Evolutionary conservation across 495 filamentous ascomycete genomes (phyloP), one percentile per base, ranked within the genome.

Genomic region (Trichocladium uniseriatum): DNA sequence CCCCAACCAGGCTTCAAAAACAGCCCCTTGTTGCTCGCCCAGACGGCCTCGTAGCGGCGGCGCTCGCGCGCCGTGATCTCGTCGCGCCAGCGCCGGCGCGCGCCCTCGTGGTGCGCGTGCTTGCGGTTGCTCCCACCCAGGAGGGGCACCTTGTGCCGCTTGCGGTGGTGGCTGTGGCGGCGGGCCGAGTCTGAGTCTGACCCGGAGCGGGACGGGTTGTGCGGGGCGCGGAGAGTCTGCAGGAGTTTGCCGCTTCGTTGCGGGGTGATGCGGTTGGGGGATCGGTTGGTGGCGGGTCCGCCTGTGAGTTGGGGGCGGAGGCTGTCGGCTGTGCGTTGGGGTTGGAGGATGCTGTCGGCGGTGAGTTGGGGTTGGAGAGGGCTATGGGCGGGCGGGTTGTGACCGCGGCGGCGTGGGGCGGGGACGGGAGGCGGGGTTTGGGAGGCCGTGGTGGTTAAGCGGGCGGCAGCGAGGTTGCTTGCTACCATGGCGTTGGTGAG

Each of bases 1-100:
- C n/a, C 54, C 34, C 55, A 64, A 0, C 50, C 53, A 21, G 43
- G 37, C 9, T 32, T 46, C 14, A 60, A 29, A 38, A 61, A 58
- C n/a, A 90, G 47, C 0, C 89, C 91, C 49, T 79, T 79, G 58
- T 98, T 97, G 15, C 88, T 89, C 20, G 94, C 92, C 89, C 89
- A 98, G 3, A 98, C 83, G 5, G 89, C 94, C 67, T 97, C 92
- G 58, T 97, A 97, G n/a, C 91, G 74, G 57, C 86, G 88, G 32
- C 89, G 76, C 58, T 96, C 87, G 8, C 80, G 68, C 49, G 84
- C 78, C 0, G 85, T 86, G 34, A 97, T 74, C 45, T 79, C 74
- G 49, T 86, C 82, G 27, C 83, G 74, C 87, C 89, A 96, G n/a
- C 86, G 77, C 58, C 82, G 86, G 18, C 89, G 79, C 34, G 86